Conservation (phyloP, 371 early-diverging fungal genomes). For the Chytridium lagenaria region DNA sequence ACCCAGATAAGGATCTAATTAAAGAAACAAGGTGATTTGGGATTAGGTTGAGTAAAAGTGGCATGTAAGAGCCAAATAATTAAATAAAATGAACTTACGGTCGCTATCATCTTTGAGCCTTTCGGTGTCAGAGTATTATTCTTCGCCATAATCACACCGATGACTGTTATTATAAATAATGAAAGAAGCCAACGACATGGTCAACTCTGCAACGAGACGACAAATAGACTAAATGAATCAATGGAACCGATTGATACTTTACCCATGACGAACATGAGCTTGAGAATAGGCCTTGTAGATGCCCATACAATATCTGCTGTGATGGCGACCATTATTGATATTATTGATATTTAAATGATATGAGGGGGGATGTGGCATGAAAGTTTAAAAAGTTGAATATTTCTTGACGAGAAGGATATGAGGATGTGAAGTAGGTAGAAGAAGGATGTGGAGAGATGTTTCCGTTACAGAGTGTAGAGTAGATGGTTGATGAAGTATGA, state of each 20-base stretch:
- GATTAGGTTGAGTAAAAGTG: background rate
- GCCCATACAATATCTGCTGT: conserved; percentile 27
- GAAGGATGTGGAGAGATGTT: too few relatives aligned
- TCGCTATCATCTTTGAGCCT: conserved; percentile 33
- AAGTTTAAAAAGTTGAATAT: too few relatives aligned
- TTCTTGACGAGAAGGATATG: too few relatives aligned
- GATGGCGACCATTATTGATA: conserved; percentile 22
- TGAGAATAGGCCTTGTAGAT: conserved; percentile 25
- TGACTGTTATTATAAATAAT: too few relatives aligned
- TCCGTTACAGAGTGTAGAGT: too few relatives aligned
- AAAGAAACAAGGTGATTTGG: background rate
- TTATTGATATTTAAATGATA: too few relatives aligned
- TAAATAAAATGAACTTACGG: conserved; percentile 8
- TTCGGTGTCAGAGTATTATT: conserved; percentile 11
- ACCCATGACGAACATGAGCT: conserved; percentile 33
- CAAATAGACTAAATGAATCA: background rate
- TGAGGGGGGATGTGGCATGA: too few relatives aligned
- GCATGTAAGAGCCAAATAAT: background rate
- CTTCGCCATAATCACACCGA: conserved; percentile 24
- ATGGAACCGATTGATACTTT: background rate
- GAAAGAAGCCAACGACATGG: too few relatives aligned
- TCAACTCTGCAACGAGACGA: background rate
- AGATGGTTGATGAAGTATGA: too few relatives aligned
- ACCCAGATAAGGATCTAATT: conserved; percentile 17
- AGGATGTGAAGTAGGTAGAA: too few relatives aligned